Evolutionary conservation across 2,329 filamentous ascomycete genomes (phyloP).

Genomic region (Cryphonectria radicalis): DNA sequence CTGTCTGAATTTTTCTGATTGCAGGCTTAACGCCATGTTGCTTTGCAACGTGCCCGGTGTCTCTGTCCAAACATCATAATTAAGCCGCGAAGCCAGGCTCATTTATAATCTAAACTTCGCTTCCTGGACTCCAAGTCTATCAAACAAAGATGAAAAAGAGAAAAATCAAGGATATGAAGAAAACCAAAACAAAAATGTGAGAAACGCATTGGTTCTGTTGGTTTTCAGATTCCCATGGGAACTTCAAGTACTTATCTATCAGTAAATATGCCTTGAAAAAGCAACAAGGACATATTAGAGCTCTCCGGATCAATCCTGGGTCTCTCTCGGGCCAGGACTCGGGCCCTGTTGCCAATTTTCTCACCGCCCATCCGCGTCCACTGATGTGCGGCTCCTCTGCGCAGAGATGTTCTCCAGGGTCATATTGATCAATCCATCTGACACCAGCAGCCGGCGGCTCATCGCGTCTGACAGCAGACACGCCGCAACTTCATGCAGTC

Average conservation of each 20-base stretch:
- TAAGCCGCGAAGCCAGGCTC: no score
- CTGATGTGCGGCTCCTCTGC: background rate
- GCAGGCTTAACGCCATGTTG: no score
- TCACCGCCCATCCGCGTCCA: background rate
- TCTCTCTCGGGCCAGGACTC: background rate
- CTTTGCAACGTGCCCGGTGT: no score
- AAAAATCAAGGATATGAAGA: no score
- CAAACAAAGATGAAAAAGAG: no score
- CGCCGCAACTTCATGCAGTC: background rate
- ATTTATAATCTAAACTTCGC: no score
- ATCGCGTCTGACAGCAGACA: background rate
- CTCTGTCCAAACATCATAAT: no score
- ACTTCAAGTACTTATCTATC: background rate
- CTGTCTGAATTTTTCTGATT: no score
- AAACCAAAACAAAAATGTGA: no score
- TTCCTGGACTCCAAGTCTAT: no score
- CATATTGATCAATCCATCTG: background rate
- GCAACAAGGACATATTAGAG: background rate
- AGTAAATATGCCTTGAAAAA: background rate
- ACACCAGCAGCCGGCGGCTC: background rate
- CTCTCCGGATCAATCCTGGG: background rate
- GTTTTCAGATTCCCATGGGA: background rate
- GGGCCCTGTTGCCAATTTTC: background rate
- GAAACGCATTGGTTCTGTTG: no score
- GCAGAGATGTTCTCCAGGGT: background rate